Evolutionary conservation across 768 basidiomycete species (phyloP), one percentile per base, ranked within the genome.

Genomic region (Porphyrellus cyaneotinctus): DNA sequence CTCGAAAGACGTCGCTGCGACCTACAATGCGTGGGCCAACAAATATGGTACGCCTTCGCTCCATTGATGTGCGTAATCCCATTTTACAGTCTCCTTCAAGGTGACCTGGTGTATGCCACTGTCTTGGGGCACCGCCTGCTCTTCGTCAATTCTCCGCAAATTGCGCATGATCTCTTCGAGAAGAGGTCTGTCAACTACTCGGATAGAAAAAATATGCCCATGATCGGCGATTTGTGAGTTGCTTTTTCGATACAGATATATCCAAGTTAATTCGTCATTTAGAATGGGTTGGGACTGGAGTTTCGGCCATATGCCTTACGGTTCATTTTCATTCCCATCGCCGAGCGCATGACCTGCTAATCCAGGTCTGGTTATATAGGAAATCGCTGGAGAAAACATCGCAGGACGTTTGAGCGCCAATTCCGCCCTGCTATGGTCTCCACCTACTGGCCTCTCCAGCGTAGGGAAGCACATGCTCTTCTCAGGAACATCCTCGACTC

Each of bases 141-240:
- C 22, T 72, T 80, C 33, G 64, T 81, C 43, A 82, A 81, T 58
- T 70, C 75, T 3, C 64, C 73, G n/a, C 58, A 75, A 43, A 67
- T 72, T 2, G 77, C 76, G 5, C 67, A 70, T 42, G 82, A 84
- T 24, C 73, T 84, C 2, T 78, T 85, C 31, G 82, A 83, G 48
- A 82, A 77, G 55, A 72, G 78, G 15, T 79, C 77, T 28, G 59
- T 67, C 17, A 82, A 80, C 44, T 84, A 83, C 56, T 82, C 83
- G 6, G 80, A 81, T 57, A 74, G 80, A 39, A 71, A 66, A 33
- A 57, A 72, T 52, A 66, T 77, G 9, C 68, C 71, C 0, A 81
- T 82, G 80, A 75, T 78, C 51, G 73, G 78, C 49, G 76, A 77
- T 22, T 55, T 82, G 78, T 78, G 51, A 49, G 72, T 65, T 41